These are phyloP conservation scores for Neopestalotiopsis clavispora DNA, from an alignment of 2,329 filamentous ascomycete genomes.

Conservation along the genomic window DNA sequence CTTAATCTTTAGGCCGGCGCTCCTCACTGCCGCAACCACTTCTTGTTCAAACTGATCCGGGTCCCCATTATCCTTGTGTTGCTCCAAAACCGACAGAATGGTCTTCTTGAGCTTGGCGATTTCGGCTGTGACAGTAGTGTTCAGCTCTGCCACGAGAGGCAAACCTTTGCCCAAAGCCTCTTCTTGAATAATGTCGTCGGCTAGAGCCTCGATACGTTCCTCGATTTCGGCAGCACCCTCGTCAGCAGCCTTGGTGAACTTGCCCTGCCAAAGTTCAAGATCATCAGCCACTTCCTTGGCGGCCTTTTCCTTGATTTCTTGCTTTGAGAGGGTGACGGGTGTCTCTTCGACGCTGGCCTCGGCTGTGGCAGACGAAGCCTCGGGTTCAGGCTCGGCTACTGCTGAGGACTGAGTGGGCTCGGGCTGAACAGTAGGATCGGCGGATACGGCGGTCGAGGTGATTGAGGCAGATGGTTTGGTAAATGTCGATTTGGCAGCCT, in stretches of 20 bases:
- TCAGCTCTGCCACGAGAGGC: conserved; percentile 70
- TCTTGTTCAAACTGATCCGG: conserved; percentile 46
- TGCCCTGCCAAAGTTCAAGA: conserved; percentile 83
- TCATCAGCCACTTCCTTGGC: conserved; percentile 77
- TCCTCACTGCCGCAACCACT: conserved; percentile 58
- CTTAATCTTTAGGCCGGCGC: conserved; percentile 75
- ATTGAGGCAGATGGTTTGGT: conserved; percentile 38
- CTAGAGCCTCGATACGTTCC: conserved; percentile 65
- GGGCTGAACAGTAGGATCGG: conserved; percentile 28
- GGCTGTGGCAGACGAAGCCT: conserved; percentile 24
- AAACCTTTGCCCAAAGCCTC: conserved; percentile 71
- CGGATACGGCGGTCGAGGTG: conserved; percentile 27
- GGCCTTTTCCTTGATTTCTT: conserved; percentile 60
- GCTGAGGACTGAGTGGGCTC: conserved; percentile 25
- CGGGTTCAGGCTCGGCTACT: conserved; percentile 26
- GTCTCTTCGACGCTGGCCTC: conserved; percentile 26
- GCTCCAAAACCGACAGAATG: conserved; percentile 68
- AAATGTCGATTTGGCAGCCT: conserved; percentile 43
- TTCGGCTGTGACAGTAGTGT: conserved; percentile 68
- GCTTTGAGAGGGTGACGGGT: conserved; percentile 48
- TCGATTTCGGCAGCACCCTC: conserved; percentile 80
- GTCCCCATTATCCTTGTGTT: conserved; percentile 56
- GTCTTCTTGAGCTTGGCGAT: conserved; percentile 68
- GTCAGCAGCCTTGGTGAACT: conserved; percentile 84
- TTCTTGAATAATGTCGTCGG: conserved; percentile 60